These are phyloP conservation scores for Puccinellia tenuiflora DNA, from an alignment of 176 grass and related monocot genomes.

Conservation along the genomic window DNA sequence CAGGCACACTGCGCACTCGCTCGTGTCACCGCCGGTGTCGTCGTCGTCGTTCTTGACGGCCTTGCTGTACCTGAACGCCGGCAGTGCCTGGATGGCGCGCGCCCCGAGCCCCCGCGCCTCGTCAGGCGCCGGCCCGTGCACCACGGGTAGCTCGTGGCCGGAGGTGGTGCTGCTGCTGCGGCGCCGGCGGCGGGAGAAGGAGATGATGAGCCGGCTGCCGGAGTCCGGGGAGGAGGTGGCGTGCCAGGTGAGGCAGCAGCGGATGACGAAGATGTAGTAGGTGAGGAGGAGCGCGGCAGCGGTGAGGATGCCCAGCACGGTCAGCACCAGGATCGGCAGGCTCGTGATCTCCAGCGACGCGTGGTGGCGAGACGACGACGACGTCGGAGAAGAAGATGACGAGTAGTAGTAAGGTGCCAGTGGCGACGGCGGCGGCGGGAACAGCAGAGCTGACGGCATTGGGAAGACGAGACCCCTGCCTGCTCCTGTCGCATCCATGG, in stretches of 20 bases:
- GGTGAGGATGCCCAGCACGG: constrained; percentile 60
- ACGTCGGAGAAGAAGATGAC: neutral
- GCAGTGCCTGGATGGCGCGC: constrained; percentile 41
- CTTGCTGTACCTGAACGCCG: constrained; percentile 51
- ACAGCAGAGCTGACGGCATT: neutral
- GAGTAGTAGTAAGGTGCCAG: neutral
- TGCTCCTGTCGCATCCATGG: constrained; percentile 21
- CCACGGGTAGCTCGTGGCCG: neutral
- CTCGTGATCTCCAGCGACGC: constrained; percentile 17
- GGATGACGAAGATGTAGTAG: constrained; percentile 85
- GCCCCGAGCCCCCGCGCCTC: constrained; percentile 46
- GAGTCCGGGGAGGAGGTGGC: neutral
- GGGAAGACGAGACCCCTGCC: neutral
- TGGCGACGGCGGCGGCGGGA: neutral
- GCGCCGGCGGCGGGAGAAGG: constrained; percentile 5
- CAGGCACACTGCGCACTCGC: constrained; percentile 74
- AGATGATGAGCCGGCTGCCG: neutral
- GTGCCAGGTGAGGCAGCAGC: constrained; percentile 69
- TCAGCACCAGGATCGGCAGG: constrained; percentile 55
- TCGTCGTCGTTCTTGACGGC: neutral
- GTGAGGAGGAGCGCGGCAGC: constrained; percentile 58
- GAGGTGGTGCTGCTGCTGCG: neutral
- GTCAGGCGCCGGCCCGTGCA: neutral
- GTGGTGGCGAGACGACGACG: neutral
- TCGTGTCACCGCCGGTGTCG: neutral